phyloP scores from a whole-genome alignment of 192 early-diverging fungal species.

The Piromyces sp. region DNA sequence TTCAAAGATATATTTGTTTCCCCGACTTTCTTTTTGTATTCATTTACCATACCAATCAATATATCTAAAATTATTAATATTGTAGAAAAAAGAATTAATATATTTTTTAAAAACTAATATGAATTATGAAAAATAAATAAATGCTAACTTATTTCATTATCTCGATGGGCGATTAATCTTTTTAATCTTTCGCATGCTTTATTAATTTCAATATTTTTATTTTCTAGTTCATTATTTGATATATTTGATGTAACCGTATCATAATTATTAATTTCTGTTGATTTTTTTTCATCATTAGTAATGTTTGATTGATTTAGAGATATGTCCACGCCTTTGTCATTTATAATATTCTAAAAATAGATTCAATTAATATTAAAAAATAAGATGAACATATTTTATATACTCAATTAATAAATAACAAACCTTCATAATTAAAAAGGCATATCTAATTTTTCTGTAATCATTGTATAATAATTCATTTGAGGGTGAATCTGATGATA shows the following conservation, averaged over 20 bases:
- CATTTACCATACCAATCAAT: constrained; percentile 28
- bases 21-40: constrained; percentile 16
- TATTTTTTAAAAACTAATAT: no score
- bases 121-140: no score
- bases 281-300: neutral
- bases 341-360: neutral
- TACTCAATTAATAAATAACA: neutral
- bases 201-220: neutral
- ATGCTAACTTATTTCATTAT: constrained; percentile 39
- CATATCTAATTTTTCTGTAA: constrained; percentile 23
- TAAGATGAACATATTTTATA: no score
- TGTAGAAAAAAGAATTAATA: no score
- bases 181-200: constrained; percentile 4
- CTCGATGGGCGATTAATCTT: constrained; percentile 20
- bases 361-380: no score
- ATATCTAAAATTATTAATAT: constrained; percentile 11
- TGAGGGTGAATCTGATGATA: constrained; percentile 12
- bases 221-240: neutral
- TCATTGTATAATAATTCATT: constrained; percentile 20
- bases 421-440: constrained; percentile 25
- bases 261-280: neutral
- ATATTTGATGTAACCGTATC: neutral
- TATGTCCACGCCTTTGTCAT: neutral
- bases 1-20: neutral
- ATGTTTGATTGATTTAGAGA: neutral